Conservation (phyloP, 139 green algal genomes). For the Micromonas pusilla region DNA sequence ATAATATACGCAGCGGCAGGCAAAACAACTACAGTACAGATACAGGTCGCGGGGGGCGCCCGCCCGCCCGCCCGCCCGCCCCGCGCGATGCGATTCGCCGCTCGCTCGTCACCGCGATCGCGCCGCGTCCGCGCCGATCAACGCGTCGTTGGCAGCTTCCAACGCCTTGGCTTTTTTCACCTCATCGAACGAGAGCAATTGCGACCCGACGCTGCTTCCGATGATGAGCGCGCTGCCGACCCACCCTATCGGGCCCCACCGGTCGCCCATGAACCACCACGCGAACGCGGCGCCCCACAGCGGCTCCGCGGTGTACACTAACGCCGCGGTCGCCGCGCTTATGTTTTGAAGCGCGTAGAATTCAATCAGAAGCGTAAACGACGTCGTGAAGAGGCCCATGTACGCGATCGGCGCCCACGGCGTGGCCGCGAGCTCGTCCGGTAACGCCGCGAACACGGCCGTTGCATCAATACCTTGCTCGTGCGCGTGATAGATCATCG, state of each 20-base stretch:
- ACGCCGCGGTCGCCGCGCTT: constrained; percentile 43
- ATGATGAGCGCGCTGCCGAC: not conserved
- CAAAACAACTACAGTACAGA: too few relatives aligned
- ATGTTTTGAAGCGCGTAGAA: constrained; percentile 39
- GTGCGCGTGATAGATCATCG: not conserved
- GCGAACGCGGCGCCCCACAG: constrained; percentile 54
- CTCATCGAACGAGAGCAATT: not conserved
- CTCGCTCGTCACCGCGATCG: too few relatives aligned
- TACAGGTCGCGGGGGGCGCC: too few relatives aligned
- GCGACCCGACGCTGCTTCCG: not conserved
- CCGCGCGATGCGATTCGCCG: too few relatives aligned
- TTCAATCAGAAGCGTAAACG: constrained; percentile 46
- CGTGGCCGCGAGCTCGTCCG: not conserved
- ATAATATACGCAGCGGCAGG: too few relatives aligned
- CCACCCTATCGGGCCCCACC: not conserved
- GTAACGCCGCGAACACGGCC: not conserved
- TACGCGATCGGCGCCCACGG: constrained; percentile 41
- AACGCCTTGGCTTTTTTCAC: too few relatives aligned
- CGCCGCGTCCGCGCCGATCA: not conserved
- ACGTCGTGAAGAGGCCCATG: constrained; percentile 52
- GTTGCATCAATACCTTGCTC: not conserved
- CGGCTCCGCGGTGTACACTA: constrained; percentile 60
- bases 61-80: too few relatives aligned
- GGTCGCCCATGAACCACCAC: constrained; percentile 49
- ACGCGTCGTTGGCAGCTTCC: too few relatives aligned